phyloP scores from a whole-genome alignment of 495 filamentous ascomycete species.

The Aspergillus biplanus region DNA sequence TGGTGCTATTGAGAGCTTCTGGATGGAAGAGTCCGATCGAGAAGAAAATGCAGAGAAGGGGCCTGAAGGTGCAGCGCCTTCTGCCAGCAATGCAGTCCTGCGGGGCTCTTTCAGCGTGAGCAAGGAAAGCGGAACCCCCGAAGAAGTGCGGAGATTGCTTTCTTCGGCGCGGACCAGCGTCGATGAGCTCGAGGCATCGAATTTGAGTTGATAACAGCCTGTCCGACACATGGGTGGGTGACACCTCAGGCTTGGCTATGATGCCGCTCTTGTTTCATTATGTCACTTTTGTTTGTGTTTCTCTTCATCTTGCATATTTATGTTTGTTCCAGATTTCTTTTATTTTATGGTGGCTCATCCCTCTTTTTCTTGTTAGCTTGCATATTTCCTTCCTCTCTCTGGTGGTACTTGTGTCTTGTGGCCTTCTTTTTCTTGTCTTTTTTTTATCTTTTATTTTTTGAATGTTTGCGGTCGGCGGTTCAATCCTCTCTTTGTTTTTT shows the following conservation, averaged over 20 bases:
- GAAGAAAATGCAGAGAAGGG: slow-evolving; percentile 37
- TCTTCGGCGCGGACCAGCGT: slow-evolving; percentile 46
- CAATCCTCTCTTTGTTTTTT: slow-evolving; percentile 17
- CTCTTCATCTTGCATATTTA: slow-evolving; percentile 9
- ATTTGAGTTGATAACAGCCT: slow-evolving; percentile 29
- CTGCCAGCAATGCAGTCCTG: slow-evolving; percentile 14
- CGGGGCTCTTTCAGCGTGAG: slow-evolving; percentile 27
- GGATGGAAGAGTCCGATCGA: slow-evolving; percentile 51
- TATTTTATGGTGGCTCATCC: slow-evolving; percentile 11
- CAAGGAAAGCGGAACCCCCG: slow-evolving; percentile 30
- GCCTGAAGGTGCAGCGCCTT: slow-evolving; percentile 20
- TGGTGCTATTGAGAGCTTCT: slow-evolving; percentile 65
- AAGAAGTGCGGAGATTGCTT: slow-evolving; percentile 47
- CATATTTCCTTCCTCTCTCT: slow-evolving; percentile 22
- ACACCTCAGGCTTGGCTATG: not conserved
- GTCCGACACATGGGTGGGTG: slow-evolving; percentile 18
- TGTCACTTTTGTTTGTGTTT: not conserved
- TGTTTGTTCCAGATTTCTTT: slow-evolving; percentile 9
- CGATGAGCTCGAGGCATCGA: slow-evolving; percentile 40
- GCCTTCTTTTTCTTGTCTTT: slow-evolving; percentile 24
- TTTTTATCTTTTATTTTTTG: slow-evolving; percentile 23
- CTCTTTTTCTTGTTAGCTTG: slow-evolving; percentile 6
- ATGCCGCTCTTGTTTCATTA: not conserved
- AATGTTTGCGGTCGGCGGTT: slow-evolving; percentile 21
- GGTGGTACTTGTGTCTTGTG: not conserved